Base-by-base conservation (phyloP, 495 filamentous ascomycete species). In the Hypoxylon cercidicola region DNA sequence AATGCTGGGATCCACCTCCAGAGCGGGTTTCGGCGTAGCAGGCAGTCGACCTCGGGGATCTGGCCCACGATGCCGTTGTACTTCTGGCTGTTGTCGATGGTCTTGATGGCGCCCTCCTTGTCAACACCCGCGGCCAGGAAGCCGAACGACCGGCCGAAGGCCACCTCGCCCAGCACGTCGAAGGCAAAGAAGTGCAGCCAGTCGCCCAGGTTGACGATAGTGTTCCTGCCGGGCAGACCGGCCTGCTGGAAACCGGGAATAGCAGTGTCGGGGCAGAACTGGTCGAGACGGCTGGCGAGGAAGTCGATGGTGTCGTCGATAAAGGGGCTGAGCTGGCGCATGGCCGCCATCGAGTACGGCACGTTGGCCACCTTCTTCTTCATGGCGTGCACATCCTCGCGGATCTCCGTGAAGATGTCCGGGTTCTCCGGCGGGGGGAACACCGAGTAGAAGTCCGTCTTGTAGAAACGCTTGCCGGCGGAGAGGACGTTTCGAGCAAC, bases 111-210 rank as follows among this genome's bases (percentile, higher is more conserved):
- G 43, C 76, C 62, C 48, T 88, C 84, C 40, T 89, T 80, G 57
- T 89, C 88, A 21, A 80, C 56, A 3, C 82, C 85, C 7, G 83
- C 77, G 18, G 79, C 78, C 2, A 91, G 64, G 64, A 90, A 90
- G 0, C 88, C 88, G 60, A 88, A 87, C 5, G 77, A 81, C n/a
- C 85, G 76, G 48, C 82, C 84, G 61, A 88, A 91, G 0, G 87
- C 88, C 12, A 90, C 80, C 69, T 87, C 84, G 21, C 83, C 83
- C 6, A 87, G 75, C 10, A 87, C 84, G 70, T 89, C 83, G 68
- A 84, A 85, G 3, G 84, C 81, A 60, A 83, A 85, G 55, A 77
- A 85, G 67, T 85, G 81, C 44, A 84, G 70, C 70, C 80, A 85
- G 51, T 75, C 74, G 12, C 80, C 82, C 6, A 85, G 72, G 65